These are phyloP conservation scores for Solanum pennellii DNA, from an alignment of 257 asterid genomes.

Conservation along the genomic window DNA sequence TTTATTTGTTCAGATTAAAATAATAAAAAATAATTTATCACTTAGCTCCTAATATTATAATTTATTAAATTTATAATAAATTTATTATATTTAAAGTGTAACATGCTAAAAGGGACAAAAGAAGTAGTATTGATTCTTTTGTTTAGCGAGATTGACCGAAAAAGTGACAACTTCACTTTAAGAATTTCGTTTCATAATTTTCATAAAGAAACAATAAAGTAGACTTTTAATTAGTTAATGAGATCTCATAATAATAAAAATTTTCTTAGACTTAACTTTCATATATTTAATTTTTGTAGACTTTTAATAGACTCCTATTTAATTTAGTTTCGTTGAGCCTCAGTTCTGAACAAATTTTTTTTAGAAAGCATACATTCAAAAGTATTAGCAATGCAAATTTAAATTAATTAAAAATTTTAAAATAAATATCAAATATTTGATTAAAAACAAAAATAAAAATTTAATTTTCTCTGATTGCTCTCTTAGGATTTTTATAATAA, in stretches of 20 bases:
- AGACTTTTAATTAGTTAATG: neutral
- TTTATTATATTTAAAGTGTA: neutral
- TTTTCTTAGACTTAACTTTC: neutral
- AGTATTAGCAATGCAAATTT: accelerated
- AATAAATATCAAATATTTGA: neutral
- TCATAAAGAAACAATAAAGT: neutral
- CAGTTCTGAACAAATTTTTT: neutral
- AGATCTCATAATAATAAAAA: neutral
- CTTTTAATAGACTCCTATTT: neutral
- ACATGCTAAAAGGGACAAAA: neutral
- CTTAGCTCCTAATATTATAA: too few species aligned
- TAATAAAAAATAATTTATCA: too few species aligned
- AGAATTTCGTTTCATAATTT: neutral
- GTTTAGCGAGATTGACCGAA: neutral
- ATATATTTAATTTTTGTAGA: too few species aligned
- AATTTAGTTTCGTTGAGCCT: too few species aligned
- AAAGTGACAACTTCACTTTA: neutral
- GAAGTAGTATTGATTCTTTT: neutral
- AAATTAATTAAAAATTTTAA: neutral
- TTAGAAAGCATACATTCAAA: neutral
- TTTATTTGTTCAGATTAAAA: too few species aligned
- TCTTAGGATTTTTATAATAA: neutral
- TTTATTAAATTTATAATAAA: too few species aligned
- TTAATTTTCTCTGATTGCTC: neutral
- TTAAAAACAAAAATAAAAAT: neutral